Base-by-base conservation (phyloP, 768 basidiomycete genomes). In the Pholiota molesta region DNA sequence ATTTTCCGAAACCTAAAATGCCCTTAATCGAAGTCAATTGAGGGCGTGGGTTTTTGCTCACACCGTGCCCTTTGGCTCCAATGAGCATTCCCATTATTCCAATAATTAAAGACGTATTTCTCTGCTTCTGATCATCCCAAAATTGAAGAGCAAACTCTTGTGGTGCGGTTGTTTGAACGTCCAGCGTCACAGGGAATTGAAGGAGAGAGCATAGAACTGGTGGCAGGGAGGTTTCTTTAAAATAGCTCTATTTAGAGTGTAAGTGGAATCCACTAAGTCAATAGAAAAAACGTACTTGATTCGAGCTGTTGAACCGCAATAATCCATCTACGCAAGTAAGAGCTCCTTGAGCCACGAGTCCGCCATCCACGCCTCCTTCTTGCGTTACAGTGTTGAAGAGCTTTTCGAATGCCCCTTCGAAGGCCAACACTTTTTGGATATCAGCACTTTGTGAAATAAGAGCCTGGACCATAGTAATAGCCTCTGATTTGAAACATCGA, bases 341-440 rank as follows among this genome's bases (percentile, higher is more conserved):
- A n/a, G 93, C 92, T 66, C 95, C 90, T 66, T 92, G 89, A 0
- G 92, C 87, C 45, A 92, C 89, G 58, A 90, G 82, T 10, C 95
- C 95, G 16, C 96, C 95, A 67, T 98, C 96, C 23, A 95, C 81
- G 0, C 97, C 97, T 21, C 95, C 94, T 74, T 98, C 97, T 63
- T 86, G 83, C 9, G 85, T 83, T 63, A 99, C 85, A 52, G 92
- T 95, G 59, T 88, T 88, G 77, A 99, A 95, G 31, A 99, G 83
- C 71, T 91, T 94, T 78, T 99, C 97, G 69, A 99, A 99, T 1
- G 92, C 93, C 19, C 97, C 95, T 67, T 95, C 95, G 68, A 99
- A 99, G 0, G 96, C 95, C 49, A 99, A 86, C 31, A 98, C 88
- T 75, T 98, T 99, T 71, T 98, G 97, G 37, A 99, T 92, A 72